phyloP scores from a whole-genome alignment of 768 basidiomycete genomes.

The Naganishia vaughanmartiniae region DNA sequence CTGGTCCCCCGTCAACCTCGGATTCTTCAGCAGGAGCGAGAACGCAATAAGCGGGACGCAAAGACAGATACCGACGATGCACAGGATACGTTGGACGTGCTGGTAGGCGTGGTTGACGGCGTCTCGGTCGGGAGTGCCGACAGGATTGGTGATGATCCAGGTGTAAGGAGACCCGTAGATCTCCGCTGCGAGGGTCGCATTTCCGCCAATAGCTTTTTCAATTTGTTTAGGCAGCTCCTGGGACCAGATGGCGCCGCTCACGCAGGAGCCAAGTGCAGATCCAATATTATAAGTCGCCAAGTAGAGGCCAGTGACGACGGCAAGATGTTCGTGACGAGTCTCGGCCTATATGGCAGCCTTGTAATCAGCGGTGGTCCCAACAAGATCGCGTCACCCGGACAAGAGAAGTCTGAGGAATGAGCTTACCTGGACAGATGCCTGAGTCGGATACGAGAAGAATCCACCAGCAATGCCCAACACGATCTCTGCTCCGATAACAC shows the following conservation, averaged over 20 bases:
- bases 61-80: slow-evolving; percentile 35
- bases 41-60: slow-evolving; percentile 16
- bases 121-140: slow-evolving; percentile 29
- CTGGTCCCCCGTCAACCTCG: slow-evolving; percentile 28
- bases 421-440: background rate
- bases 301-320: slow-evolving; percentile 38
- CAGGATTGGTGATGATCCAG: slow-evolving; percentile 28
- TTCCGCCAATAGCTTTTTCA: slow-evolving; percentile 32
- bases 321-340: slow-evolving; percentile 38
- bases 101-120: slow-evolving; percentile 33
- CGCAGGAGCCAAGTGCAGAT: slow-evolving; percentile 31
- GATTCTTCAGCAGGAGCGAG: slow-evolving; percentile 12
- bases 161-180: slow-evolving; percentile 43
- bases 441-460: slow-evolving; percentile 15
- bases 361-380: too few relatives aligned
- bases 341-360: slow-evolving; percentile 33
- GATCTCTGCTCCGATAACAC: slow-evolving; percentile 42
- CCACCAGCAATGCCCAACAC: slow-evolving; percentile 40
- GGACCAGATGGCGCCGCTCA: slow-evolving; percentile 42
- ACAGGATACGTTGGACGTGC: slow-evolving; percentile 32
- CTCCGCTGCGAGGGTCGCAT: slow-evolving; percentile 36
- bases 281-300: slow-evolving; percentile 40
- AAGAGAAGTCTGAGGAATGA: background rate
- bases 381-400: too few relatives aligned
- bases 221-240: slow-evolving; percentile 25